Percentiles rank a stretch among this genome's conserved stretches.
Conservation (phyloP, 1,139 yeast genomes). For the Diutina sp. region DNA sequence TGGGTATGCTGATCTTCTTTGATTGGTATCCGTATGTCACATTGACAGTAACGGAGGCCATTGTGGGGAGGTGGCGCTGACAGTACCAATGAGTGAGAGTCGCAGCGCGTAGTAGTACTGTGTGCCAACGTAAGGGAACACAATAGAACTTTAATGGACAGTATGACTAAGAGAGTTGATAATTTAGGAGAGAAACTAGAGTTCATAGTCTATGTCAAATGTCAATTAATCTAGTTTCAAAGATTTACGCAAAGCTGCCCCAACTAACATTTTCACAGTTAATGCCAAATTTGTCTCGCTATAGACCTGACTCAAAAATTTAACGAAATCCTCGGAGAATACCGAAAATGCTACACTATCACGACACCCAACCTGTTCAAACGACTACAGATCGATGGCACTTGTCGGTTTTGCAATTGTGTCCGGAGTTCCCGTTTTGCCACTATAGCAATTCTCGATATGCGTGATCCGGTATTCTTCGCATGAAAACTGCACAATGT, state of each 20-base stretch:
- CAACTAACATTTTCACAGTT: too few species aligned
- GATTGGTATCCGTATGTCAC: background rate
- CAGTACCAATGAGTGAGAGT: background rate
- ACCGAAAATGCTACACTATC: background rate
- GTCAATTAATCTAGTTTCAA: background rate
- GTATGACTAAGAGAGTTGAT: too few species aligned
- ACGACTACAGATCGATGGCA: too few species aligned
- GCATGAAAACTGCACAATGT: background rate
- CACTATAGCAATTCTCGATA: background rate
- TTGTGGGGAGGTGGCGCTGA: background rate
- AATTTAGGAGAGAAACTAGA: too few species aligned
- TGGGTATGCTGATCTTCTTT: background rate
- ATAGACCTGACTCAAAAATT: background rate
- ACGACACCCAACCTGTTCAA: background rate
- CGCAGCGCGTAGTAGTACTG: background rate
- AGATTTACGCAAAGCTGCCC: background rate
- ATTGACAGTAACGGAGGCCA: background rate
- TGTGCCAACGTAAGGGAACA: too few species aligned
- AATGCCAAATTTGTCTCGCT: background rate
- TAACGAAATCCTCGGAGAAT: background rate
- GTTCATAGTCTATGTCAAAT: background rate
- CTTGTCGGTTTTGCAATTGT: background rate
- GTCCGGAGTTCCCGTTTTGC: background rate
- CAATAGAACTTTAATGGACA: too few species aligned
- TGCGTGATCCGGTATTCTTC: background rate